Percentiles rank a stretch among this genome's conserved stretches.
Evolutionary conservation across 352 stramenopile genomes (phyloP).

Genomic region (Chrysophaeum taylorii): DNA sequence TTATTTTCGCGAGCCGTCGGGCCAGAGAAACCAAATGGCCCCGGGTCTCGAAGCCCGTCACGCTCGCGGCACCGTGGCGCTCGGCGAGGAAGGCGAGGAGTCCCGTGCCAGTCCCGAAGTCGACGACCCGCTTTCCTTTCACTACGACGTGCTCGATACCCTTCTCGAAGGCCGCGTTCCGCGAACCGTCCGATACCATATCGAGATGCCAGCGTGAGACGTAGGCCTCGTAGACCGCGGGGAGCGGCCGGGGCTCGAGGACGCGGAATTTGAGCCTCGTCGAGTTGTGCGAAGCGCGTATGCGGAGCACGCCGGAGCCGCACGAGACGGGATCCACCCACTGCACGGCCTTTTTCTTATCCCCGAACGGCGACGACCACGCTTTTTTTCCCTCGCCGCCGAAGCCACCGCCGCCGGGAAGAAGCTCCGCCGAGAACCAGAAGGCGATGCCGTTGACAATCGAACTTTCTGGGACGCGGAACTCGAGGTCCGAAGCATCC

Average conservation of each 20-base stretch:
- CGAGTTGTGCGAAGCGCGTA: background rate
- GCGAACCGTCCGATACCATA: conserved; percentile 6
- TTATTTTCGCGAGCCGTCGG: background rate
- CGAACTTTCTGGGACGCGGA: background rate
- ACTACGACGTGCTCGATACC: background rate
- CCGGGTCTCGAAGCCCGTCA: conserved; percentile 1
- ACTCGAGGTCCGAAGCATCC: background rate
- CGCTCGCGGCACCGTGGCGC: background rate
- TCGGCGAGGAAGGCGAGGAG: conserved; percentile 14
- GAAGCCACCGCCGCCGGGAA: no score
- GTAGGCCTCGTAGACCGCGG: background rate
- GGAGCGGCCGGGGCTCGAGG: background rate
- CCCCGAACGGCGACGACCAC: no score
- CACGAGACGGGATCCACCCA: conserved; percentile 6
- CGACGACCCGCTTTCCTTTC: background rate
- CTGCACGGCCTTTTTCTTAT: background rate
- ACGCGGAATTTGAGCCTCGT: background rate
- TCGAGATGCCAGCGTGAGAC: conserved; percentile 8
- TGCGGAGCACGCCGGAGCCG: background rate
- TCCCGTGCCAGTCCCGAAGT: conserved; percentile 19
- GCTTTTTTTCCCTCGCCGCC: no score
- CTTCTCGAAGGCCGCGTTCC: conserved; percentile 11
- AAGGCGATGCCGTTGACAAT: conserved; percentile 2
- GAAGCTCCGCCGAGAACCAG: background rate
- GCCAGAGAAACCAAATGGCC: background rate